These are phyloP conservation scores for Ambrosia hybrid DNA, from an alignment of 140 eudicot genomes.

Conservation along the genomic window DNA sequence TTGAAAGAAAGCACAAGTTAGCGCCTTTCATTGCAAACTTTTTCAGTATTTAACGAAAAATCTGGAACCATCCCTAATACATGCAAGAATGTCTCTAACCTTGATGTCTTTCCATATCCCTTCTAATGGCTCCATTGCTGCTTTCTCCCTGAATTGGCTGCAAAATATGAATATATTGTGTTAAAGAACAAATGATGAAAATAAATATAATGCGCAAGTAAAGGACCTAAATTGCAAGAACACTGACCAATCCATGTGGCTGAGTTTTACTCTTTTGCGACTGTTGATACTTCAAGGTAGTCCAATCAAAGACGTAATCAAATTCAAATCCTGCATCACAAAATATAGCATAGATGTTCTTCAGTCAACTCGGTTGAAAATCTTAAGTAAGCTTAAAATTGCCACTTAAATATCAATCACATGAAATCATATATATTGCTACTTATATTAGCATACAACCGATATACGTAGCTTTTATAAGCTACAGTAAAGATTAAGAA, in stretches of 20 bases:
- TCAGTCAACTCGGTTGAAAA: neutral
- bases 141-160: conserved; percentile 84
- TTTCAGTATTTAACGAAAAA: neutral
- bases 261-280: conserved; percentile 70
- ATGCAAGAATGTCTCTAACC: conserved; percentile 42
- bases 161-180: conserved; percentile 13
- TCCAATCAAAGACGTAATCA: conserved; percentile 96
- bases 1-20: conserved; percentile 16
- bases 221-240: neutral
- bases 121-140: conserved; percentile 63
- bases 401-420: neutral
- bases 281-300: conserved; percentile 88
- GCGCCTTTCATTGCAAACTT: conserved; percentile 6
- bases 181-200: neutral
- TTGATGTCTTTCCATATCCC: conserved; percentile 60
- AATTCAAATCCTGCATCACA: conserved; percentile 69
- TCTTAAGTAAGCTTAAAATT: neutral
- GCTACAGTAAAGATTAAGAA: neutral
- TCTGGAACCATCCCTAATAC: neutral
- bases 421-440: neutral
- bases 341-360: neutral
- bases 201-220: conserved; percentile 2
- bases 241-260: conserved; percentile 48
- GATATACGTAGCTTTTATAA: neutral
- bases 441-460: neutral